Conservation (phyloP, 108 stramenopile genomes). For the Stephanodiscus triporus region DNA sequence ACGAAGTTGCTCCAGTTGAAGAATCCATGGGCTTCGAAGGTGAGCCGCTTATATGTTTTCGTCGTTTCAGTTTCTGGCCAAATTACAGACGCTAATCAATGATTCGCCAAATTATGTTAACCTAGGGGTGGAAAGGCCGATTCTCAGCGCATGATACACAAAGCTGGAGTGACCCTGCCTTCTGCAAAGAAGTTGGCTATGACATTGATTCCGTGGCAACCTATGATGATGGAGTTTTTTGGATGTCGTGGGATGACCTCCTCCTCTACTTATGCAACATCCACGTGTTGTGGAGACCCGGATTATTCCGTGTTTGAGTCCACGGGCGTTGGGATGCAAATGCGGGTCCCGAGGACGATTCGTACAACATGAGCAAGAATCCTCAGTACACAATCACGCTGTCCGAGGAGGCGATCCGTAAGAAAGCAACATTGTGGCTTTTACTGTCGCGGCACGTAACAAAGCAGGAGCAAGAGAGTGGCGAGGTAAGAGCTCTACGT, state of each 20-base stretch:
- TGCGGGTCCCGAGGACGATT: conserved; percentile 66
- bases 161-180: conserved; percentile 54
- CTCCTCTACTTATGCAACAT: conserved; percentile 76
- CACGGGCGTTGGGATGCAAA: conserved; percentile 69
- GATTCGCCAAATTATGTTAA: not conserved
- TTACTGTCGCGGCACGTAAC: conserved; percentile 78
- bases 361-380: conserved; percentile 79
- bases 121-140: conserved; percentile 69
- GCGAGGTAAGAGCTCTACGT: conserved; percentile 48
- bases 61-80: too few relatives aligned
- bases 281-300: conserved; percentile 79
- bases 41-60: not conserved
- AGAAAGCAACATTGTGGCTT: conserved; percentile 69
- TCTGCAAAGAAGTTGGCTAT: conserved; percentile 66
- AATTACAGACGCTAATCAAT: too few relatives aligned
- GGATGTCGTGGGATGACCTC: conserved; percentile 88
- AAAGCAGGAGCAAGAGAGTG: conserved; percentile 79
- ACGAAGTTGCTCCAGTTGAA: conserved; percentile 81
- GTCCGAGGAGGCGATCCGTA: conserved; percentile 60
- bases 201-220: conserved; percentile 57
- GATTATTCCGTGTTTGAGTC: conserved; percentile 52
- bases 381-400: conserved; percentile 73
- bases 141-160: conserved; percentile 54
- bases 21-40: conserved; percentile 88
- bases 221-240: conserved; percentile 89